phyloP scores from a whole-genome alignment of 345 rosid species.

The Luvunga scandens region DNA sequence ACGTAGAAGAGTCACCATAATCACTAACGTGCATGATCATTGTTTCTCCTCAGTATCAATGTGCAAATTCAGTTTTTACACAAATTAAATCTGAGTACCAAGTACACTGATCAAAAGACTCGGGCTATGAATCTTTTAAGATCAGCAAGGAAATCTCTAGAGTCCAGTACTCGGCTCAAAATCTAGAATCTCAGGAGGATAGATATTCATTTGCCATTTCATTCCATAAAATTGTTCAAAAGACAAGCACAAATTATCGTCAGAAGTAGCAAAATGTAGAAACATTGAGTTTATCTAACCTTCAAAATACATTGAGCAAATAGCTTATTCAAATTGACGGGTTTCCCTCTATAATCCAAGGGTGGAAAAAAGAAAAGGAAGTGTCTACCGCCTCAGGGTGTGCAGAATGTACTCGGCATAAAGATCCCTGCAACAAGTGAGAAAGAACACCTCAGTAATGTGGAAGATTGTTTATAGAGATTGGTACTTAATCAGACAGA shows the following conservation, averaged over 20 bases:
- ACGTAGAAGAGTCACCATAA: background rate
- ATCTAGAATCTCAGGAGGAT: background rate
- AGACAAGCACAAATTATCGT: background rate
- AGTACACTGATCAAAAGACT: background rate
- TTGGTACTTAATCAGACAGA: background rate
- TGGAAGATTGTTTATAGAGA: background rate
- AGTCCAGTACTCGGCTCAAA: background rate
- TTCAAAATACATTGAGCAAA: background rate
- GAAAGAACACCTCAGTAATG: slow-evolving; percentile 17
- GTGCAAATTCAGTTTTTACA: background rate
- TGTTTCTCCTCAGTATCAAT: background rate
- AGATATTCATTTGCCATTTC: background rate
- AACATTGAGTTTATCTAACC: slow-evolving; percentile 7
- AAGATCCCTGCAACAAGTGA: slow-evolving; percentile 63
- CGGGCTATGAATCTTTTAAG: background rate
- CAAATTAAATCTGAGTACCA: background rate
- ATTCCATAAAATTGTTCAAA: background rate
- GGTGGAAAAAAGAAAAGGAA: background rate
- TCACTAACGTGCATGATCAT: background rate
- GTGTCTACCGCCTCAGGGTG: slow-evolving; percentile 61
- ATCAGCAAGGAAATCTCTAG: background rate
- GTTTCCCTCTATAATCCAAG: background rate
- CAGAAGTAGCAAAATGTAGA: background rate
- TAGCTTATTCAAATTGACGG: slow-evolving; percentile 13
- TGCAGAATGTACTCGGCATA: slow-evolving; percentile 81